Percentiles rank a stretch among this genome's conserved stretches.
Evolutionary conservation across 2,329 filamentous ascomycete genomes (phyloP).

Genomic region (Pseudopyricularia javanii): DNA sequence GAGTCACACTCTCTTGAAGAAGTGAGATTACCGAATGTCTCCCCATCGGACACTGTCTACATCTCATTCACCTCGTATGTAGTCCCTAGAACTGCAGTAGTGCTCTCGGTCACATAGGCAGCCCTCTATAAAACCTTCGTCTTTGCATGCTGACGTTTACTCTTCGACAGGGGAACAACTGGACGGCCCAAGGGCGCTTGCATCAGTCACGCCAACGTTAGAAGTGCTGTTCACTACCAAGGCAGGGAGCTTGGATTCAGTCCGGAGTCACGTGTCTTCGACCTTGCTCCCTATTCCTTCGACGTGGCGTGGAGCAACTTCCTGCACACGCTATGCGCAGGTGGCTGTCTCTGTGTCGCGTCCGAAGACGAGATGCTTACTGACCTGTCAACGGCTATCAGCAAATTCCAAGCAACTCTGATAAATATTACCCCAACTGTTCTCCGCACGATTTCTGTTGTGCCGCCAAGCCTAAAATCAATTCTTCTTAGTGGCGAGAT

Average conservation of each 20-base stretch:
- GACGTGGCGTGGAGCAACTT: slow-evolving; percentile 37
- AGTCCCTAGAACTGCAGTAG: neutral
- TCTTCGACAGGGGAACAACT: neutral
- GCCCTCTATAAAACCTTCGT: neutral
- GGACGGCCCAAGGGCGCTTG: slow-evolving; percentile 42
- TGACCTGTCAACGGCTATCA: slow-evolving; percentile 23
- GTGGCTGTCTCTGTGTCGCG: neutral
- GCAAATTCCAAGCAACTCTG: slow-evolving; percentile 41
- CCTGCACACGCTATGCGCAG: neutral
- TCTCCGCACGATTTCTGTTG: neutral
- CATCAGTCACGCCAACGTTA: slow-evolving; percentile 37
- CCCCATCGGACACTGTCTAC: neutral
- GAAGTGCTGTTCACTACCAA: slow-evolving; percentile 48
- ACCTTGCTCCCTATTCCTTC: slow-evolving; percentile 24
- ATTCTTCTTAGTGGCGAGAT: neutral
- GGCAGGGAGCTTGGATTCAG: neutral
- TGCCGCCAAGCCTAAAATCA: neutral
- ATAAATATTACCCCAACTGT: slow-evolving; percentile 38
- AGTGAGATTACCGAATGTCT: neutral
- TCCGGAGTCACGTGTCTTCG: slow-evolving; percentile 9
- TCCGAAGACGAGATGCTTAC: neutral
- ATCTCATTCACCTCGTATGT: neutral
- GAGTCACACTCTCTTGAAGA: neutral
- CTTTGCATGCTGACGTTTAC: neutral
- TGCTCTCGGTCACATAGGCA: no score